Percentiles rank a stretch among this genome's conserved stretches.
phyloP scores from a whole-genome alignment of 192 early-diverging fungal genomes.

The Backusella psychrophila region DNA sequence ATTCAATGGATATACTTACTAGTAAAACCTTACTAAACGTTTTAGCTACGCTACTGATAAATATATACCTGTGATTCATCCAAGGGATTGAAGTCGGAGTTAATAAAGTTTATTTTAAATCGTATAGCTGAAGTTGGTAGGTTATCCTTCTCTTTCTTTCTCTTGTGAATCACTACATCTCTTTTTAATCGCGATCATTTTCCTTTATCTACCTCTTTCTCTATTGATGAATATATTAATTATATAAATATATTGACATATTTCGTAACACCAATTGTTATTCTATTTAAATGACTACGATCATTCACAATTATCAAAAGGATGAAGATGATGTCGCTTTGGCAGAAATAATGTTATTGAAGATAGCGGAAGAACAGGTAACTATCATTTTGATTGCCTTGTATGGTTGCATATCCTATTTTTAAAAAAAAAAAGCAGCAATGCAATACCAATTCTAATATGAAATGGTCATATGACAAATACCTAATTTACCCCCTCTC shows the following conservation, averaged over 20 bases:
- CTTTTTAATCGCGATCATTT: neutral
- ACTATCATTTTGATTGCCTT: constrained; percentile 1
- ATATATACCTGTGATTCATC: neutral
- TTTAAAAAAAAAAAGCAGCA: neutral
- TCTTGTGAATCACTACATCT: neutral
- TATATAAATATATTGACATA: neutral
- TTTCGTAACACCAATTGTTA: neutral
- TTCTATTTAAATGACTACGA: neutral
- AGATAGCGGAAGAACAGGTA: neutral
- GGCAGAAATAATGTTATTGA: neutral
- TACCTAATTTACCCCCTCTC: constrained; percentile 3
- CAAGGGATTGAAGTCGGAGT: neutral
- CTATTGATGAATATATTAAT: neutral
- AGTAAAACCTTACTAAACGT: neutral
- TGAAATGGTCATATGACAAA: neutral
- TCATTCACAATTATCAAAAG: neutral
- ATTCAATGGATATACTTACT: neutral
- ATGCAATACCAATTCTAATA: neutral
- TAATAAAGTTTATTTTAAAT: neutral
- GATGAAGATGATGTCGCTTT: neutral
- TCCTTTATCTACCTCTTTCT: too few species aligned
- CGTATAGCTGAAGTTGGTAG: neutral
- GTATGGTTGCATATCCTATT: neutral
- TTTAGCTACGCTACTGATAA: neutral
- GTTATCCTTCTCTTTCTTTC: neutral